Conservation (phyloP, 1,284 basidiomycete genomes). For the Hymenochaete sp. region DNA sequence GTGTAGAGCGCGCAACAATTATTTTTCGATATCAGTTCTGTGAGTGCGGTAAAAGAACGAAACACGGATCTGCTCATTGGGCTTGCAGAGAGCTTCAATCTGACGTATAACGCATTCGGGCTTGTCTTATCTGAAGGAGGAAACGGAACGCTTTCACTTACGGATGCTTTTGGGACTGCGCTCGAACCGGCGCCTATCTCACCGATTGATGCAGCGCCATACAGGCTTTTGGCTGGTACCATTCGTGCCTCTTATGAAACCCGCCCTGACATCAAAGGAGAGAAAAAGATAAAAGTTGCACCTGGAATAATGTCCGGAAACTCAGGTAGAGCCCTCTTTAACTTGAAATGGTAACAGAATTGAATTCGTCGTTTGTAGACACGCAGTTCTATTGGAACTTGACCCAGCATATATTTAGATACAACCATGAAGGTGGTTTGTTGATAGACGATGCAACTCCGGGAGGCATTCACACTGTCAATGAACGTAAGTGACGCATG, state of each 20-base stretch:
- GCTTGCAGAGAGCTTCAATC: constrained; percentile 36
- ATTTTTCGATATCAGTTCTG: constrained; percentile 32
- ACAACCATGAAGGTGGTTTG: constrained; percentile 29
- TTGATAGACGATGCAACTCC: constrained; percentile 23
- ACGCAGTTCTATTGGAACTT: constrained; percentile 41
- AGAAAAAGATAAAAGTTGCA: constrained; percentile 31
- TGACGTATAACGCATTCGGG: constrained; percentile 40
- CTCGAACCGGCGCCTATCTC: constrained; percentile 52
- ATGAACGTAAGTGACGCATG: constrained; percentile 30
- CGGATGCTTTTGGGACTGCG: constrained; percentile 35
- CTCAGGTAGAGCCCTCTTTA: constrained; percentile 24
- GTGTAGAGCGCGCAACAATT: no score
- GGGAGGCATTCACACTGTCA: constrained; percentile 25
- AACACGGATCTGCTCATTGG: constrained; percentile 34
- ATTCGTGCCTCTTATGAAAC: constrained; percentile 39
- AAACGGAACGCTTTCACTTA: constrained; percentile 32
- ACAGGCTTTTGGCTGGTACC: constrained; percentile 40
- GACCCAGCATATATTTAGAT: constrained; percentile 41
- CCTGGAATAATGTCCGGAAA: constrained; percentile 47
- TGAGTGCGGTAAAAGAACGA: constrained; percentile 34
- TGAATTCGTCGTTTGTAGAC: constrained; percentile 28
- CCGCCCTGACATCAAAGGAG: constrained; percentile 21
- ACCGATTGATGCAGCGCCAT: constrained; percentile 38
- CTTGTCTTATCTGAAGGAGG: constrained; percentile 23
- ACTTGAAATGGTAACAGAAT: constrained; percentile 5